Conservation (phyloP, 257 asterid genomes). For the Fraxinus pennsylvanica region DNA sequence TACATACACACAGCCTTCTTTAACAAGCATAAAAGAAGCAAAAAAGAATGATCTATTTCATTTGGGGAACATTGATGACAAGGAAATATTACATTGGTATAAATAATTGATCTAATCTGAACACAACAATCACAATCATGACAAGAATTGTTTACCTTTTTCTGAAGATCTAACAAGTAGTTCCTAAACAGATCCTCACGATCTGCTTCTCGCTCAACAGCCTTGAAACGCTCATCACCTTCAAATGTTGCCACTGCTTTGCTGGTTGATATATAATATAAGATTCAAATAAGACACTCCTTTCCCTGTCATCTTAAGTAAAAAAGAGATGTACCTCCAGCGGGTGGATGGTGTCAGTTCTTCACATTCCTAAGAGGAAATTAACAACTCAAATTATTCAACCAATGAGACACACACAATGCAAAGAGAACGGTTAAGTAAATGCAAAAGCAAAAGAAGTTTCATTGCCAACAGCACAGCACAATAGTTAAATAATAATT, state of each 20-base stretch:
- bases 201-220: slow-evolving; percentile 86
- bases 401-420: slow-evolving; percentile 4
- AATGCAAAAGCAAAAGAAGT: neutral
- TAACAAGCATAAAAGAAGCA: neutral
- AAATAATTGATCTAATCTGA: neutral
- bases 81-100: neutral
- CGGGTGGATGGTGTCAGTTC: slow-evolving; percentile 89
- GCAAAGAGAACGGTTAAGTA: neutral
- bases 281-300: slow-evolving; percentile 27
- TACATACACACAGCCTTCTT: neutral
- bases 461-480: slow-evolving; percentile 4
- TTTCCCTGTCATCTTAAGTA: slow-evolving; percentile 9
- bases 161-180: slow-evolving; percentile 90
- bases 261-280: slow-evolving; percentile 46
- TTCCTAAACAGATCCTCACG: slow-evolving; percentile 94
- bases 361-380: slow-evolving; percentile 69
- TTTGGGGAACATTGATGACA: neutral
- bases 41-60: neutral
- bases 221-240: slow-evolving; percentile 92
- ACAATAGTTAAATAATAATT: slow-evolving; percentile 3
- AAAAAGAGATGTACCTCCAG: slow-evolving; percentile 70
- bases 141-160: slow-evolving; percentile 52
- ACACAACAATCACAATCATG: neutral
- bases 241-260: slow-evolving; percentile 88
- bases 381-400: slow-evolving; percentile 27